Base-by-base conservation (phyloP, 257 asterid species). In the Forsythia suspensa region DNA sequence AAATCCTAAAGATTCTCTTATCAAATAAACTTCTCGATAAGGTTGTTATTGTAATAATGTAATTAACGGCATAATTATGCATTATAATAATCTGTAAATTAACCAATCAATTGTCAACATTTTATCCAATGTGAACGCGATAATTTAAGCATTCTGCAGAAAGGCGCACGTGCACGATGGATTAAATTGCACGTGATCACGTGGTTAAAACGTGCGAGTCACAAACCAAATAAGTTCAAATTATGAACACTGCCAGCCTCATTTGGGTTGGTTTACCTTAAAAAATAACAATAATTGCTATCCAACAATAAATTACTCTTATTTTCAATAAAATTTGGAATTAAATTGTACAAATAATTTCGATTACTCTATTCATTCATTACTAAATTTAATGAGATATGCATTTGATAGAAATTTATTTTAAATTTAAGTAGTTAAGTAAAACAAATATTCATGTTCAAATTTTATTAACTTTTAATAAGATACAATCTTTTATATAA, bases 141-240 rank as follows among this genome's bases (percentile, higher is more conserved):
- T 13, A 59, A 55, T n/a, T 39, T 15, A 71, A 51, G 76, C 72
- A 66, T 73, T 82, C 73, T n/a, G 71, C 76, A 71, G 79, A 42
- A 79, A 65, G 59, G 59, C n/a, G 34, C 34, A 29, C 80, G 84
- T 80, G 84, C 72, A 39, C 10, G 78, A 18, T 12, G 70, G 78
- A 66, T 34, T 85, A 38, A 71, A 81, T 44, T 70, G 76, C 89
- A 87, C 91, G 89, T 85, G 91, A 77, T 80, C 91, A 87, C 84
- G 91, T 87, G 91, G 46, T 38, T 21, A 48, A 79, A 77, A 80
- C 91, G 89, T 87, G 91, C 82, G 42, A 67, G 52, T 84, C 89
- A 82, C 90, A 82, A 80, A 80, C 71, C 42, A 69, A 71, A 43
- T 9, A 37, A 39, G 13, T 24, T 63, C 38, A 63, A 73, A 76